These are phyloP conservation scores for Tylopilus sp. DNA, from an alignment of 768 basidiomycete genomes.

Conservation along the genomic window DNA sequence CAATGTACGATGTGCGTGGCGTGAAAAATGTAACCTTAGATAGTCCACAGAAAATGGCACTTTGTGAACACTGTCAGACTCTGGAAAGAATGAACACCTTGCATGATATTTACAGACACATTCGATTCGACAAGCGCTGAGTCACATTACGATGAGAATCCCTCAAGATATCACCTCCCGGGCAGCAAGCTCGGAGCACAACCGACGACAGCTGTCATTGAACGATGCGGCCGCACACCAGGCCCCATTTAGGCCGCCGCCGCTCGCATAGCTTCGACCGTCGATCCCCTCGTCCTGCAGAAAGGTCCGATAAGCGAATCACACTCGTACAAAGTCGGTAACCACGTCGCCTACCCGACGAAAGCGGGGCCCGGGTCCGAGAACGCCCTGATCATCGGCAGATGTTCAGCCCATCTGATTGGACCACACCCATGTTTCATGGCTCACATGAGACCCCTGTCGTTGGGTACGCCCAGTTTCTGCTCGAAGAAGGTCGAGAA, in stretches of 20 bases:
- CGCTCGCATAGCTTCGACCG: constrained; percentile 5
- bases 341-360: constrained; percentile 19
- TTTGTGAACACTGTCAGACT: background rate
- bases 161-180: too few relatives aligned
- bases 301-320: background rate
- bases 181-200: too few relatives aligned
- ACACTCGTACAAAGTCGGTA: background rate
- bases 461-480: constrained; percentile 46
- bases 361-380: constrained; percentile 24
- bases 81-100: too few relatives aligned
- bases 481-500: constrained; percentile 54
- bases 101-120: too few relatives aligned
- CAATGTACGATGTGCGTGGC: too few relatives aligned
- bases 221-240: too few relatives aligned
- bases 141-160: too few relatives aligned
- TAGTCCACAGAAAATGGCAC: background rate
- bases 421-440: background rate
- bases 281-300: constrained; percentile 16
- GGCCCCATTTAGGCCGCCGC: background rate
- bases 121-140: too few relatives aligned
- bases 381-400: constrained; percentile 23
- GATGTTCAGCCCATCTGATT: background rate
- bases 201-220: too few relatives aligned
- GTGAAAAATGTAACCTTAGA: background rate
- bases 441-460: constrained; percentile 60